Conservation (phyloP, 345 rosid genomes). For the Bretschneidera sinensis region DNA sequence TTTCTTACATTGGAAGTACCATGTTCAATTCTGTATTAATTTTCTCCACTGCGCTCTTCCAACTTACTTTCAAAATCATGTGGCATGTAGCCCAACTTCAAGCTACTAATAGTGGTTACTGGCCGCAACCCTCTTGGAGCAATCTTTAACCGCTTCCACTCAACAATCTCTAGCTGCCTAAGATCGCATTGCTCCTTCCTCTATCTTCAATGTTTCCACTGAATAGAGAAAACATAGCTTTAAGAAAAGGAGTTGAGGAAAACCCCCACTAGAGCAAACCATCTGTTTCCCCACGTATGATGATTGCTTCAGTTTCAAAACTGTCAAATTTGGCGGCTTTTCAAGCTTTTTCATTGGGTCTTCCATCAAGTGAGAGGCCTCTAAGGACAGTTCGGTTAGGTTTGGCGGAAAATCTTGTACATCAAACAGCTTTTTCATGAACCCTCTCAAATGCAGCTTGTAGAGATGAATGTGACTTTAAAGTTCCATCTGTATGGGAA, state of each 20-base stretch:
- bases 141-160: constrained; percentile 6
- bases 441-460: constrained; percentile 12
- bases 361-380: constrained; percentile 1
- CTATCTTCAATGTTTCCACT: constrained; percentile 3
- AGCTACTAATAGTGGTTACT: background rate
- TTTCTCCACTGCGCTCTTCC: constrained; percentile 6
- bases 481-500: constrained; percentile 2
- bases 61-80: constrained; percentile 9
- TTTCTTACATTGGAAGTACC: constrained; percentile 3
- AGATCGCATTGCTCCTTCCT: constrained; percentile 16
- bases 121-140: constrained; percentile 13
- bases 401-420: constrained; percentile 15
- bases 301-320: constrained; percentile 4
- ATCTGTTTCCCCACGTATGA: constrained; percentile 18
- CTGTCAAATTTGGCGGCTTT: constrained; percentile 16
- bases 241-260: constrained; percentile 16
- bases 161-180: constrained; percentile 7
- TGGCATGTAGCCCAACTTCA: constrained; percentile 5
- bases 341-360: constrained; percentile 22
- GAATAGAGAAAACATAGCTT: constrained; percentile 1
- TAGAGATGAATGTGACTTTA: constrained; percentile 1
- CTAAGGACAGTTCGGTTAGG: constrained; percentile 13
- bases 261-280: constrained; percentile 18
- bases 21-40: constrained; percentile 7
- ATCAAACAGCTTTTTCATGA: background rate